Evolutionary conservation across 306 rosid species (phyloP), one percentile per base, ranked within the genome.

Genomic region (Luffa aegyptiaca): DNA sequence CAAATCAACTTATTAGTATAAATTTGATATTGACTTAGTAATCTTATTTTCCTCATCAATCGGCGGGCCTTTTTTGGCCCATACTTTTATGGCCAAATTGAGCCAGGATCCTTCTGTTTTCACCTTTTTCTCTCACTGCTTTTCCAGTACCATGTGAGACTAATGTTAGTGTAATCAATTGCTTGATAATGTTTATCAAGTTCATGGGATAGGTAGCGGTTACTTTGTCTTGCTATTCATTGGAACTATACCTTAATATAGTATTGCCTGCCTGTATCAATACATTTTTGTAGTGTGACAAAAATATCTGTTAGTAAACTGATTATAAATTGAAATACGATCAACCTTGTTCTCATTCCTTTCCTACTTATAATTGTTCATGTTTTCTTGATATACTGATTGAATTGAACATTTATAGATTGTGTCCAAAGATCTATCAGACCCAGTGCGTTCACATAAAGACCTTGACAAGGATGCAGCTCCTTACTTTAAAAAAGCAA

Each of bases 401-500:
- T 33, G 46, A 75, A 37, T 42, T 3, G 11, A 78, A 88, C 49
- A 65, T 80, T 79, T 91, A 87, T 92, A 95, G 99, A 95, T 95
- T 61, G 88, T 95, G 61, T 95, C 99, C 2, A 95, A 91, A 83
- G 96, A 95, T 83, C 76, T 88, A 69, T 95, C 99, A 37, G 99
- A 95, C 48, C 98, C 99, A 0, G 96, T 95, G 80, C 97, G 97
- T 44, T 95, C 99, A 58, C 99, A 93, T 88, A 95, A 95, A 79
- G 97, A 95, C 90, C 92, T 95, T 31, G 99, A 93, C 84, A 95
- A 95, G 84, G 99, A 95, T 82, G 99, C 97, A 13, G 97, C 96
- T 26, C 97, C 97, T 3, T 95, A 83, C 89, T 95, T 92, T 61
- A 95, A 89, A 85, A 95, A 95, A 84, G 99, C 99, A 75, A 89